Evolutionary conservation across 2,329 filamentous ascomycete species (phyloP), one percentile per base, ranked within the genome.

Genomic region (Anisogramma anomala): DNA sequence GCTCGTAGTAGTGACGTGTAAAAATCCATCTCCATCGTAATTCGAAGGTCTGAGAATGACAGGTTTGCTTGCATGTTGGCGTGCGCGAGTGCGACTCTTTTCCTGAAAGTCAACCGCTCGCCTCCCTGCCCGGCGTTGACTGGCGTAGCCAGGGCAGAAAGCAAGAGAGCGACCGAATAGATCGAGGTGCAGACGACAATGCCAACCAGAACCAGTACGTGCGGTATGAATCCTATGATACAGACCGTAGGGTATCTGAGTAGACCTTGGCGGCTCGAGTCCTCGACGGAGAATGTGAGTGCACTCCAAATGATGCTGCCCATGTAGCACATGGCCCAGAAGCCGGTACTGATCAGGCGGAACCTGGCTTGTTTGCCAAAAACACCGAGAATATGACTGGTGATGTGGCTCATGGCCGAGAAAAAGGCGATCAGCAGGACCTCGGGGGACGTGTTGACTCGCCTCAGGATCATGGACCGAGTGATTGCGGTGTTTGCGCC

Each of bases 311-410:
- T 63, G 49, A 96, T 87, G 25, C 83, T 82, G 27, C 69, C 69
- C 83, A 96, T 94, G 57, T 94, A 96, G 52, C 84, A 85, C 22
- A 89, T 58, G 0, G 84, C 89, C 85, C 88, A 96, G 48, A 95
- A 76, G 0, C 79, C 84, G 0, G 91, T 96, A 51, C 83, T 94
- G 34, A 88, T 53, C 6, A 98, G 71, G n/a, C 91, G 77, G 52
- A 82, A 86, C 50, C 71, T 79, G 46, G 82, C 74, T 56, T 94
- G 85, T 20, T 86, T 67, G 43, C 85, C 83, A 42, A 91, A 74
- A 0, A 95, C 71, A 3, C 85, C 89, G 3, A 96, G 66, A 1
- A 84, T 50, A 48, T 94, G 87, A 49, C 87, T 94, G 4, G 81
- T 84, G 18, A 94, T 66, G 55, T 94, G 87, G 55, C 87, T 93